Evolutionary conservation across 768 basidiomycete species (phyloP), one percentile per base, ranked within the genome.

Genomic region (Lactarius sp.): DNA sequence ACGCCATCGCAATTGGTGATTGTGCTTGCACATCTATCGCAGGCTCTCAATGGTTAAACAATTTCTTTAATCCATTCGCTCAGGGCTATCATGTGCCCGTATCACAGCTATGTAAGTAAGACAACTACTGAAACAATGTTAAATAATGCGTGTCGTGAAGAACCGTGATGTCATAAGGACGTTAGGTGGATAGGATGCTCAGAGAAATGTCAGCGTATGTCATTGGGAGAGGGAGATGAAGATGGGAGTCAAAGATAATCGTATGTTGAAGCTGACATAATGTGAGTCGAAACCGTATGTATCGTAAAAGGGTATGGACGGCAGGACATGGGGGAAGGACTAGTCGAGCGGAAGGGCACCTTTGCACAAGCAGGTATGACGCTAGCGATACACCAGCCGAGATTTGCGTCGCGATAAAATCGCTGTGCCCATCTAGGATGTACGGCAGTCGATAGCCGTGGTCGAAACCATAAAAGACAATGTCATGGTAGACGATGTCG

Each of bases 381-480:
- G 49, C 34, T 36, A 34, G 36, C 41, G 18, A 14, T 2, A 41
- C 42, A 6, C 64, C 54, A 52, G 42, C 34, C 18, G 51, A 34
- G 42, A 52, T 22, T 22, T 41, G 54, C 34, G 53, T 49, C 34
- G 8, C 14, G 27, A 52, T 27, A 9, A 16, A 56, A 33, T 31
- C 33, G 34, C 50, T 31, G 49, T 31, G 49, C 50, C 53, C 20
- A 57, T 34, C 49, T 44, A 8, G 58, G 27, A 51, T 52, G 49
- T 46, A 60, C 54, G 64, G 59, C 59, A 60, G 59, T 56, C 41
- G 27, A 55, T 42, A 60, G 59, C 64, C 64, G 64, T 60, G 64
- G 64, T 65, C 54, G 50, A 56, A 59, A 65, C 59, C 64, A 62
- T 50, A 42, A 39, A 56, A 22, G 62, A 62, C 61, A 56, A 39